Evolutionary conservation across 2,329 filamentous ascomycete genomes (phyloP).

Genomic region (Colletotrichum simmondsii): DNA sequence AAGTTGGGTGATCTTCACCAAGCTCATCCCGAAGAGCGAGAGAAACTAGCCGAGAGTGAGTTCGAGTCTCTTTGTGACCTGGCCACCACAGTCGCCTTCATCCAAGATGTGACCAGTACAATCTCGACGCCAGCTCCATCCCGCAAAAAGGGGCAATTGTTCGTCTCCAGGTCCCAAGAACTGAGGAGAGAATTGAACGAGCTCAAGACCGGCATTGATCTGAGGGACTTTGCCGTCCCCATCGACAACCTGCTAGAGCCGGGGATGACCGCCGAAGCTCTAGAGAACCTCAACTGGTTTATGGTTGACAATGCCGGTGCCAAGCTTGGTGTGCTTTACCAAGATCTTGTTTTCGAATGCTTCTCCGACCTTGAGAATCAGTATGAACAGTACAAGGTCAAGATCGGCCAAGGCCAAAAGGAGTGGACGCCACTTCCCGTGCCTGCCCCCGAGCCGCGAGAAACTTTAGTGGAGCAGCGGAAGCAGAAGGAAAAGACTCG

Average conservation of each 20-base stretch:
- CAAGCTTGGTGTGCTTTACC: conserved; percentile 55
- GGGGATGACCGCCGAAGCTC: conserved; percentile 47
- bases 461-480: conserved; percentile 45
- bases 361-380: conserved; percentile 45
- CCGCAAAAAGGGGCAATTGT: conserved; percentile 52
- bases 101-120: conserved; percentile 48
- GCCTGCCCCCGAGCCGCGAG: conserved; percentile 34
- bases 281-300: conserved; percentile 49
- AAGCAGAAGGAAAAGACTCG: conserved; percentile 58
- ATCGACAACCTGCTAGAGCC: conserved; percentile 55
- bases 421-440: conserved; percentile 36
- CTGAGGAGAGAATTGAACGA: conserved; percentile 51
- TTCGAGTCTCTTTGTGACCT: conserved; percentile 48
- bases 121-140: conserved; percentile 50
- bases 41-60: conserved; percentile 47
- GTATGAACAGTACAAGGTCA: conserved; percentile 39
- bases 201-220: conserved; percentile 51
- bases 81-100: conserved; percentile 50
- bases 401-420: neutral
- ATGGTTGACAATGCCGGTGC: conserved; percentile 50
- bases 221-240: conserved; percentile 51
- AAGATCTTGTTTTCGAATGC: conserved; percentile 53
- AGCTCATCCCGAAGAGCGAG: conserved; percentile 44
- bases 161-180: conserved; percentile 44
- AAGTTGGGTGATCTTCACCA: conserved; percentile 52